Conservation (phyloP, 108 stramenopile species). For the Pelagomonas calceolata region DNA sequence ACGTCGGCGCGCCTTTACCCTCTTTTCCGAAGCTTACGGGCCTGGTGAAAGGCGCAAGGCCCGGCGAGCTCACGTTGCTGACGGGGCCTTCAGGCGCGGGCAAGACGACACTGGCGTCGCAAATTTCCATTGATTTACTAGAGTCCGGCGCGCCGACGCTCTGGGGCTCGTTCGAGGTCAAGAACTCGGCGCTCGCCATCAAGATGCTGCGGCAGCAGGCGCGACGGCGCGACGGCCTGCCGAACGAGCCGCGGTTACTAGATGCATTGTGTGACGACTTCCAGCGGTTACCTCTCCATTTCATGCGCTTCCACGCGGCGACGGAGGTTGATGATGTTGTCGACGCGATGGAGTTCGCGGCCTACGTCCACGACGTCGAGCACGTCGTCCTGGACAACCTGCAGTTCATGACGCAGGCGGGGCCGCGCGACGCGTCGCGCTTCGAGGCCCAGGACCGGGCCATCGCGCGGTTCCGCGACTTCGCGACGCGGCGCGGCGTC, state of each 20-base stretch:
- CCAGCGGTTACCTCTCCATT: conserved; percentile 70
- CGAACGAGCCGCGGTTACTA: conserved; percentile 31
- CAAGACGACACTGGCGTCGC: conserved; percentile 89
- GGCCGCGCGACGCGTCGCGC: conserved; percentile 25
- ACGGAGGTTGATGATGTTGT: conserved; percentile 82
- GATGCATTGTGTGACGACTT: conserved; percentile 67
- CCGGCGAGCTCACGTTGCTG: conserved; percentile 90
- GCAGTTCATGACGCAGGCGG: conserved; percentile 85
- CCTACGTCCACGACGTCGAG: conserved; percentile 75
- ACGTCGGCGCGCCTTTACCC: conserved; percentile 40
- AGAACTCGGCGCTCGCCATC: conserved; percentile 73
- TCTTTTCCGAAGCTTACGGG: too few species aligned
- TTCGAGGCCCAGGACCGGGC: conserved; percentile 86
- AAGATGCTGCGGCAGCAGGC: conserved; percentile 81
- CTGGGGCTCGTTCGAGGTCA: conserved; percentile 94
- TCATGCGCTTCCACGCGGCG: conserved; percentile 88
- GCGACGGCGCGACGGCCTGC: conserved; percentile 32
- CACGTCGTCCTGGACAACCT: conserved; percentile 93
- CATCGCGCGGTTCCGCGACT: conserved; percentile 86
- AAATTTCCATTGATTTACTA: conserved; percentile 79
- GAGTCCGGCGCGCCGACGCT: conserved; percentile 73
- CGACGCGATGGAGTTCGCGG: conserved; percentile 93
- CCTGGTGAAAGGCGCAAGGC: conserved; percentile 39
- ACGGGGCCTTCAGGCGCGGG: conserved; percentile 84
- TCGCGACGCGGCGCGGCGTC: conserved; percentile 87